Percentiles rank a stretch among this genome's conserved stretches.
Conservation (phyloP, 2,329 filamentous ascomycete species). For the Cordyceps farinosa region DNA sequence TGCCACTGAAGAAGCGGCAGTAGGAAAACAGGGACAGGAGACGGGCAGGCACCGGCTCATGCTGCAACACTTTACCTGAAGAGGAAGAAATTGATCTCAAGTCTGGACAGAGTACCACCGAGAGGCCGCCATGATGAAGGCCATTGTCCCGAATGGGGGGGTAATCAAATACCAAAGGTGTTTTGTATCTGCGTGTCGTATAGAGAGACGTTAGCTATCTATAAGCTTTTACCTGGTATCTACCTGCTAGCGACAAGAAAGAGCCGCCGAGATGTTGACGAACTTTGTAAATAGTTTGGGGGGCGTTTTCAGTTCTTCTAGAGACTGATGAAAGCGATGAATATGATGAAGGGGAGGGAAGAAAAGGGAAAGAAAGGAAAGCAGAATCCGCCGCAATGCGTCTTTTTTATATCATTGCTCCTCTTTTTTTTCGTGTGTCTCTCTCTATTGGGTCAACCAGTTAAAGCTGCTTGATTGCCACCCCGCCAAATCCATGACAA, state of each 20-base stretch:
- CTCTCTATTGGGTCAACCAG: background rate
- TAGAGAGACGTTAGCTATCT: conserved; percentile 6
- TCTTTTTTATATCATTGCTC: conserved; percentile 14
- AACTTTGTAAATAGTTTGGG: conserved; percentile 2
- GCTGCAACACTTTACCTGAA: conserved; percentile 48
- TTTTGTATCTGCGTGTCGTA: conserved; percentile 3
- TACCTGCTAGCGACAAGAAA: background rate
- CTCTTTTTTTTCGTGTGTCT: conserved; percentile 2
- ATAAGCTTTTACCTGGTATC: background rate
- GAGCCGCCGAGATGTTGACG: background rate
- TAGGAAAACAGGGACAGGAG: conserved; percentile 4
- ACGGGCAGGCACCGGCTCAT: conserved; percentile 59
- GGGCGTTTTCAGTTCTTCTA: background rate
- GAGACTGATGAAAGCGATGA: background rate
- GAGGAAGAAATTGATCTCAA: conserved; percentile 29
- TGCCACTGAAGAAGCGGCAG: conserved; percentile 26
- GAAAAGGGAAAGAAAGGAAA: background rate
- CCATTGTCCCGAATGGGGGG: conserved; percentile 14
- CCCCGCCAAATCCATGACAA: background rate
- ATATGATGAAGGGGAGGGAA: background rate
- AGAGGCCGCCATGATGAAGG: conserved; percentile 34
- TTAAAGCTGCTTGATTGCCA: too few species aligned
- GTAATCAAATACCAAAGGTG: conserved; percentile 7
- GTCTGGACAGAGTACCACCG: conserved; percentile 34
- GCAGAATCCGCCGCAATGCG: background rate